phyloP scores from a whole-genome alignment of 2,329 filamentous ascomycete genomes.

The Claviceps capensis region DNA sequence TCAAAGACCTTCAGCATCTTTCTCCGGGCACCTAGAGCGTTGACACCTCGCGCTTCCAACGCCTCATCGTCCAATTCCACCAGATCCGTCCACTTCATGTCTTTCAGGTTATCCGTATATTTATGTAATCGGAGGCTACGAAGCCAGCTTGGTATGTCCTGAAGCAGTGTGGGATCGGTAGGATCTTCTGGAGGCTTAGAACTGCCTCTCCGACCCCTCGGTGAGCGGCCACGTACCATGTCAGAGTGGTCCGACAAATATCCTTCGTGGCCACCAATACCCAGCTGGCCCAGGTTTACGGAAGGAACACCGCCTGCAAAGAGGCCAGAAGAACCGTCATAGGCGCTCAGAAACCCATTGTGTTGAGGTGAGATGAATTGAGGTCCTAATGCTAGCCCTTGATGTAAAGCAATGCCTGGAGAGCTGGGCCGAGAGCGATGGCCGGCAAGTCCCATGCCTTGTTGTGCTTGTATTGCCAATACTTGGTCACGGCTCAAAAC shows the following conservation, averaged over 20 bases:
- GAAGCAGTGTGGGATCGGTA: slow-evolving; percentile 75
- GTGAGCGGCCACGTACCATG: slow-evolving; percentile 78
- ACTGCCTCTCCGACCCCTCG: slow-evolving; percentile 80
- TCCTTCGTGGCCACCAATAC: slow-evolving; percentile 58
- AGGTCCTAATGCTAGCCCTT: slow-evolving; percentile 46
- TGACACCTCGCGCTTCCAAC: slow-evolving; percentile 83
- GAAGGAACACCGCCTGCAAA: slow-evolving; percentile 55
- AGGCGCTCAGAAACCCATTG: slow-evolving; percentile 86
- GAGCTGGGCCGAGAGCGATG: slow-evolving; percentile 80
- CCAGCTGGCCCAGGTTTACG: slow-evolving; percentile 60
- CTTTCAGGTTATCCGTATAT: slow-evolving; percentile 96
- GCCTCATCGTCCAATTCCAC: slow-evolving; percentile 87
- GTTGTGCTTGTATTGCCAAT: slow-evolving; percentile 61
- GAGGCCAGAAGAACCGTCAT: slow-evolving; percentile 62
- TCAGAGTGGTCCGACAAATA: slow-evolving; percentile 93
- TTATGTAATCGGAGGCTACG: slow-evolving; percentile 91
- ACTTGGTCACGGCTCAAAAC: slow-evolving; percentile 76
- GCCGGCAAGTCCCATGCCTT: slow-evolving; percentile 44
- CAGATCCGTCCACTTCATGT: slow-evolving; percentile 90
- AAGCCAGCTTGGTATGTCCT: slow-evolving; percentile 94
- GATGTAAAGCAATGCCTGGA: slow-evolving; percentile 72
- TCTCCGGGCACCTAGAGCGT: slow-evolving; percentile 81
- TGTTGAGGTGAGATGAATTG: slow-evolving; percentile 80
- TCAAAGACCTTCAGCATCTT: slow-evolving; percentile 99
- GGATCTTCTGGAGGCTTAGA: slow-evolving; percentile 97